These are phyloP conservation scores for Scedosporium boydii DNA, from an alignment of 2,329 filamentous ascomycete species.

Conservation along the genomic window DNA sequence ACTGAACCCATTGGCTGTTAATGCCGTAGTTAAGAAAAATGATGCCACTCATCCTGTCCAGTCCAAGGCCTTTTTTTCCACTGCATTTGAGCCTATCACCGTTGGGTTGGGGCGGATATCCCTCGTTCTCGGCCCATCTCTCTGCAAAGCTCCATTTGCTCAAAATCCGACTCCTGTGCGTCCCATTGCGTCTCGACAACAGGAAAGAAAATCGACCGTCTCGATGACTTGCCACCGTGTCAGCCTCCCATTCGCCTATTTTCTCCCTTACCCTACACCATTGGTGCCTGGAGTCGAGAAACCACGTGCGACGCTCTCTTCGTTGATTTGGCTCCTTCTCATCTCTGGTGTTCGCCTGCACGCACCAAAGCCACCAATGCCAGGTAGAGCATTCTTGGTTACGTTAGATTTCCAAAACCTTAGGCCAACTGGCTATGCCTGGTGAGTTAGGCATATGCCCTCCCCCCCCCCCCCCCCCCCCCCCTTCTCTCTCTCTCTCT, in stretches of 20 bases:
- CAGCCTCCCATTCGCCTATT: neutral
- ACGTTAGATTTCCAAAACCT: no score
- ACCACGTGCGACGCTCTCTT: no score
- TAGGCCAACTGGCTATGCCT: no score
- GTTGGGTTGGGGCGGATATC: neutral
- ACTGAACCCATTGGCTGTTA: neutral
- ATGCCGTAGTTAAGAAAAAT: neutral
- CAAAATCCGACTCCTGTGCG: neutral
- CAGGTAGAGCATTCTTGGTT: no score
- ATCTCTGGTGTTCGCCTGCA: no score
- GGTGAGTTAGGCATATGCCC: no score
- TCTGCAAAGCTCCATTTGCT: neutral
- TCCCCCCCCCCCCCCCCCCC: no score
- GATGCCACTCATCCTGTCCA: neutral
- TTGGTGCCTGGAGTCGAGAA: neutral
- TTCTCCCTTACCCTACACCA: neutral
- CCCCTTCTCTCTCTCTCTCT: no score
- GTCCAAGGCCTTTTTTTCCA: neutral
- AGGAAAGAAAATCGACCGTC: neutral
- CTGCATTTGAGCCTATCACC: neutral
- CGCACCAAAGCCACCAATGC: no score
- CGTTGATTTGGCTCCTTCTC: no score
- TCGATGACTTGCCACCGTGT: neutral
- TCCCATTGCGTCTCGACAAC: neutral
- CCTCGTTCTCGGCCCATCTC: neutral